phyloP scores from a whole-genome alignment of 2,329 filamentous ascomycete genomes.

The Nigrospora sphaerica region DNA sequence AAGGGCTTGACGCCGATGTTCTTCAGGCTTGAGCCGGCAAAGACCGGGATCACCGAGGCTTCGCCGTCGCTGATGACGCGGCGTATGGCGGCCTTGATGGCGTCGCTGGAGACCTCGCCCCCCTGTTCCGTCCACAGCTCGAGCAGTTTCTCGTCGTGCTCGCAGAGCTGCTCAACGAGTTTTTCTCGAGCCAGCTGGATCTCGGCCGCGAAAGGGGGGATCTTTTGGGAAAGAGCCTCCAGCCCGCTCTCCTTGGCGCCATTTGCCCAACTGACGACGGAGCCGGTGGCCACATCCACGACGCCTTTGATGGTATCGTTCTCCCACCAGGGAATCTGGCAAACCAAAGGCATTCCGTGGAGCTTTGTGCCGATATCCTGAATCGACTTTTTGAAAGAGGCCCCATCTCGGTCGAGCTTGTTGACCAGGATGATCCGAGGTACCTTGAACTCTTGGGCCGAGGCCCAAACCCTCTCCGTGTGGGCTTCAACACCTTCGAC shows the following conservation, averaged over 20 bases:
- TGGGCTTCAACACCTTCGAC: constrained; percentile 94
- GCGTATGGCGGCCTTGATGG: constrained; percentile 69
- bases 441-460: constrained; percentile 78
- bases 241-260: constrained; percentile 29
- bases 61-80: constrained; percentile 61
- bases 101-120: constrained; percentile 61
- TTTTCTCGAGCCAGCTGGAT: constrained; percentile 68
- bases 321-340: constrained; percentile 93
- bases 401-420: constrained; percentile 78
- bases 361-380: constrained; percentile 77
- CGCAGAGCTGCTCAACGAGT: constrained; percentile 77
- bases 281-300: constrained; percentile 72
- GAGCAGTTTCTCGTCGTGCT: constrained; percentile 80
- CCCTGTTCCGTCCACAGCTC: constrained; percentile 76
- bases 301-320: constrained; percentile 75
- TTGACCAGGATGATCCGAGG: constrained; percentile 78
- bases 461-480: constrained; percentile 92
- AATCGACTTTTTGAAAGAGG: constrained; percentile 76
- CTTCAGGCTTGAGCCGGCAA: constrained; percentile 85
- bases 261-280: constrained; percentile 64
- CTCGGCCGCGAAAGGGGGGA: constrained; percentile 53
- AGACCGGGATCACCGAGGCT: constrained; percentile 74
- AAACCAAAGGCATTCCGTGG: constrained; percentile 80
- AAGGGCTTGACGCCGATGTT: constrained; percentile 93
- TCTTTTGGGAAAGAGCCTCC: constrained; percentile 39